Evolutionary conservation across 1,284 basidiomycete genomes (phyloP), one percentile per base, ranked within the genome.

Genomic region (Cryptococcus neoformans): DNA sequence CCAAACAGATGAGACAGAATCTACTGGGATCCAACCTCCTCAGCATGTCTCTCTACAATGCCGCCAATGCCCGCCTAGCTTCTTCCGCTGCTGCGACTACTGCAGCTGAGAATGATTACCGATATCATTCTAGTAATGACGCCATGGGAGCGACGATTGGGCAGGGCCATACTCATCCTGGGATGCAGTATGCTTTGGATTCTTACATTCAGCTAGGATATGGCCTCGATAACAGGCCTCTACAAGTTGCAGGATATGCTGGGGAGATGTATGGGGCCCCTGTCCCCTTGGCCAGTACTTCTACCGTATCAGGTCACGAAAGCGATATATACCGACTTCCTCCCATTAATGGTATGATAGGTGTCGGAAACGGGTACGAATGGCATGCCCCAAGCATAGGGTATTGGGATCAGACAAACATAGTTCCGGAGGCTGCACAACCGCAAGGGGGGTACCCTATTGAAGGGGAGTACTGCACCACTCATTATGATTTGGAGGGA

Each of bases 1-100:
- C 72, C 42, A 65, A 69, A 46, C 63, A 64, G 41, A 69, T 74
- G 66, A 61, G 74, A 2, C 67, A 70, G 49, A 72, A 72, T 49
- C 63, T 73, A 21, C 64, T 73, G 48, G 72, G 72, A 7, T 62
- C 64, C 49, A 69, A 66, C 37, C 54, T 72, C n/a, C 61, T 76
- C 49, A 66, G 65, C 50, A 64, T 70, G 57, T 61, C 58, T 11
- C 46, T 69, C 41, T 67, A 67, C 62, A 69, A 70, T 45, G 66
- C 59, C 17, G 59, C 59, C 16, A 54, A 57, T 21, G 39, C 53
- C 14, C 55, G 55, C 34, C 42, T 62, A 4, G 58, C 54, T 12
- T 46, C 40, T 14, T 34, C 42, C 4, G 9, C 60, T 11, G 45
- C 46, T 44, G 49, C 48, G 52, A 28, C 28, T 28, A 4, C 28